phyloP scores from a whole-genome alignment of 306 rosid species.

The Quercus robur region DNA sequence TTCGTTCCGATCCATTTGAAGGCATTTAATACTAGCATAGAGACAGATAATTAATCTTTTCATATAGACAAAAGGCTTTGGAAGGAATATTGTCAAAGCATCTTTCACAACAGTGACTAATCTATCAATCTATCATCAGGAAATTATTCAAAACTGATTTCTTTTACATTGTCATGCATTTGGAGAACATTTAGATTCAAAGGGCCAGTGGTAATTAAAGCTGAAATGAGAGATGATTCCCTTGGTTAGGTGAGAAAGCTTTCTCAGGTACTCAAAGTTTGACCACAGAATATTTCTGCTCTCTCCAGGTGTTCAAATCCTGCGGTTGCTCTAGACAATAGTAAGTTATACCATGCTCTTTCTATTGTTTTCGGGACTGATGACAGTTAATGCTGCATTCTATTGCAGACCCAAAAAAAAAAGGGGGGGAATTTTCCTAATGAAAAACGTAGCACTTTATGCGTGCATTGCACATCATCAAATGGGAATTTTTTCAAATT shows the following conservation, averaged over 20 bases:
- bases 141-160: background rate
- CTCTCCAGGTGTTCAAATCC: background rate
- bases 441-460: too few species aligned
- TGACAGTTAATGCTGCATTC: too few species aligned
- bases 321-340: too few species aligned
- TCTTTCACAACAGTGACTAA: background rate
- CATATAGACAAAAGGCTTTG: background rate
- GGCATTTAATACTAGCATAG: background rate
- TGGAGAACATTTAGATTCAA: background rate
- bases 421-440: too few species aligned
- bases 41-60: background rate
- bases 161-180: background rate
- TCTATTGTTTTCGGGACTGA: too few species aligned
- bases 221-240: conserved; percentile 1
- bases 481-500: too few species aligned
- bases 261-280: background rate
- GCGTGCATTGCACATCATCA: too few species aligned
- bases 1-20: background rate
- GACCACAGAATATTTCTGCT: background rate
- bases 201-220: background rate
- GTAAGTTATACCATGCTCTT: too few species aligned
- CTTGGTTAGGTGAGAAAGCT: background rate
- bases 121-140: background rate
- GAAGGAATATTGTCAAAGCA: background rate
- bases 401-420: too few species aligned